Evolutionary conservation across 2,329 filamentous ascomycete genomes (phyloP).

Genomic region (Ceratocystis lukuohia): DNA sequence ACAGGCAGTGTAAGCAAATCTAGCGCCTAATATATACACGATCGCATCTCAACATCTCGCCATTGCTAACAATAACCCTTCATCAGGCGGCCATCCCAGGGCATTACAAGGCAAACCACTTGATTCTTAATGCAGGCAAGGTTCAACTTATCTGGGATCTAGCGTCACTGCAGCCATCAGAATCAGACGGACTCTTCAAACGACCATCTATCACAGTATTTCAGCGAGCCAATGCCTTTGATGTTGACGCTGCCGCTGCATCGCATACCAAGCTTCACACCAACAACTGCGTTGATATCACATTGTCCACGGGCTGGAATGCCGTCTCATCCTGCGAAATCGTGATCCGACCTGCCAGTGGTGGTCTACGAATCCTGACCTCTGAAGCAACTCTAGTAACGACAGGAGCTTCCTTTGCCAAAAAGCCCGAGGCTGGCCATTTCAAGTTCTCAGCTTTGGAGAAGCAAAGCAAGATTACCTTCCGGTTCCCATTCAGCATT

Average conservation of each 20-base stretch:
- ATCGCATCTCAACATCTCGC: neutral
- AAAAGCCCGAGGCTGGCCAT: constrained; percentile 39
- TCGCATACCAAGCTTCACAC: constrained; percentile 67
- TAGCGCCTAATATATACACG: neutral
- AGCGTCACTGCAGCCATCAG: constrained; percentile 35
- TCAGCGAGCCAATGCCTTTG: constrained; percentile 53
- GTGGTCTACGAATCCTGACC: constrained; percentile 50
- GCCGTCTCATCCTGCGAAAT: constrained; percentile 45
- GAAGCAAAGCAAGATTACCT: constrained; percentile 35
- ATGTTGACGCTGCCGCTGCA: constrained; percentile 52
- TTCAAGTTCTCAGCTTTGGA: constrained; percentile 38
- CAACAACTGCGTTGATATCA: constrained; percentile 62
- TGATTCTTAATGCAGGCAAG: constrained; percentile 52
- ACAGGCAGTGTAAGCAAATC: constrained; percentile 27
- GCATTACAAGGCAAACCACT: constrained; percentile 59
- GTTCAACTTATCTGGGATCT: constrained; percentile 54
- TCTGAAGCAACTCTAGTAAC: constrained; percentile 42
- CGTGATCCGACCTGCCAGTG: constrained; percentile 49
- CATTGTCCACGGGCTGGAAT: constrained; percentile 63
- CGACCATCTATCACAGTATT: constrained; percentile 58
- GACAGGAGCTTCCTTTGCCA: constrained; percentile 30
- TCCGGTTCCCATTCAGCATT: constrained; percentile 69
- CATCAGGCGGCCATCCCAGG: constrained; percentile 52
- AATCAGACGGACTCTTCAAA: constrained; percentile 39
- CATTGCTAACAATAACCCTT: constrained; percentile 24